These are phyloP conservation scores for Tricholoma bakamatsutake DNA, from an alignment of 768 basidiomycete genomes.

Conservation along the genomic window DNA sequence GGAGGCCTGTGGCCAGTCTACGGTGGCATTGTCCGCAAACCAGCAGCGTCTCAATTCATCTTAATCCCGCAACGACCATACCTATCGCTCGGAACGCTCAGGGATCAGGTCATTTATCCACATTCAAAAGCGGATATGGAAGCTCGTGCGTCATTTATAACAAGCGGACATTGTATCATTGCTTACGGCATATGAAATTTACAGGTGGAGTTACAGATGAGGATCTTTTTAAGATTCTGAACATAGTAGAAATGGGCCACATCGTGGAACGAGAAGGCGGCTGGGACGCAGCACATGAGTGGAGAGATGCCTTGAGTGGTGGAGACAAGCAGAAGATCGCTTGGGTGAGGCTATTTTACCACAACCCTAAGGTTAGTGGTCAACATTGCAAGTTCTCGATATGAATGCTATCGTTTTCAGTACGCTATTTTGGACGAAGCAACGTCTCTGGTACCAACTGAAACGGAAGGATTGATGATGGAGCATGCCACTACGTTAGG, in stretches of 20 bases:
- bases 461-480: constrained; percentile 94
- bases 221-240: constrained; percentile 66
- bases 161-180: neutral
- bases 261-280: constrained; percentile 96
- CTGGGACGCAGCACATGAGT: constrained; percentile 85
- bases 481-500: constrained; percentile 81
- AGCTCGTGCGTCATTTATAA: constrained; percentile 42
- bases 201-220: constrained; percentile 68
- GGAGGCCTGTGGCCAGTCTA: constrained; percentile 92
- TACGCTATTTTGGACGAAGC: constrained; percentile 97
- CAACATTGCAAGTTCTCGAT: neutral
- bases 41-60: constrained; percentile 82
- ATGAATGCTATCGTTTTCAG: constrained; percentile 30
- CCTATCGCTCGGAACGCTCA: constrained; percentile 86
- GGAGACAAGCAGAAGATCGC: constrained; percentile 98
- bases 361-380: constrained; percentile 71
- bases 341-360: constrained; percentile 96
- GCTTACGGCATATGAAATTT: neutral
- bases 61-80: constrained; percentile 96
- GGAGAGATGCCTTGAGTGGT: constrained; percentile 90
- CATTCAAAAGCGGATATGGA: constrained; percentile 80
- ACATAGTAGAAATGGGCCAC: constrained; percentile 75
- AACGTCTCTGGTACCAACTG: constrained; percentile 88
- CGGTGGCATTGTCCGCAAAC: constrained; percentile 85
- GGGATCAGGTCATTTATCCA: constrained; percentile 96